These are phyloP conservation scores for Cladosporium oxysporum DNA, from an alignment of 2,329 filamentous ascomycete genomes.

Conservation along the genomic window DNA sequence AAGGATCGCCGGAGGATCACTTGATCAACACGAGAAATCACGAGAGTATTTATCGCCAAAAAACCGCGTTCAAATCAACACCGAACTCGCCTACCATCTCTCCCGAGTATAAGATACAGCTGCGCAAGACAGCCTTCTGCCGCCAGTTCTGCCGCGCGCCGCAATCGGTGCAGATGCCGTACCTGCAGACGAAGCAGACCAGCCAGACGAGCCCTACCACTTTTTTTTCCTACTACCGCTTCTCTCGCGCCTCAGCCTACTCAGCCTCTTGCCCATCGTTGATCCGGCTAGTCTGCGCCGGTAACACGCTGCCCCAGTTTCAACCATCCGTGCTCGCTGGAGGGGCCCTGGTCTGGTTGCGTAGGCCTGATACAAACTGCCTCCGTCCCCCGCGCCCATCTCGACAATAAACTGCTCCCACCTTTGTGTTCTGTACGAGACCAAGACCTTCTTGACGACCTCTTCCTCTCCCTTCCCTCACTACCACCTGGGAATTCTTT, in stretches of 20 bases:
- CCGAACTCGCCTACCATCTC: constrained; percentile 11
- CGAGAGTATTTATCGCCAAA: background rate
- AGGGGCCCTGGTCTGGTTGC: constrained; percentile 2
- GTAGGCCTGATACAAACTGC: constrained; percentile 9
- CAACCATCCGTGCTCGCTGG: constrained; percentile 13
- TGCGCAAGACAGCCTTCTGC: background rate
- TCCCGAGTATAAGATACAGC: too few species aligned
- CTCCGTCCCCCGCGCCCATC: background rate
- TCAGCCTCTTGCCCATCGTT: background rate
- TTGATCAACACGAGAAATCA: background rate
- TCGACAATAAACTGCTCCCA: background rate
- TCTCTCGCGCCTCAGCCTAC: background rate
- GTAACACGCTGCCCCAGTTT: constrained; percentile 9
- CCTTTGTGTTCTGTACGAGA: constrained; percentile 1
- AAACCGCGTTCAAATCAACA: constrained; percentile 5
- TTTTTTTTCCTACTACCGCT: background rate
- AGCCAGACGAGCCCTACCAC: constrained; percentile 4
- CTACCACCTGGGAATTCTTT: constrained; percentile 1
- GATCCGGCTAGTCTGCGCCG: constrained; percentile 6
- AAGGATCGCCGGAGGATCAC: background rate
- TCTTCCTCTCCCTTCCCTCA: background rate
- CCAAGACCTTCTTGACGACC: constrained; percentile 12
- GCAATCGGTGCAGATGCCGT: constrained; percentile 18
- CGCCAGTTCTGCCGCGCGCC: constrained; percentile 10
- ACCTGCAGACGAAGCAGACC: constrained; percentile 7